These are phyloP conservation scores for Jackrogersella minutella DNA, from an alignment of 495 filamentous ascomycete species.

Conservation along the genomic window DNA sequence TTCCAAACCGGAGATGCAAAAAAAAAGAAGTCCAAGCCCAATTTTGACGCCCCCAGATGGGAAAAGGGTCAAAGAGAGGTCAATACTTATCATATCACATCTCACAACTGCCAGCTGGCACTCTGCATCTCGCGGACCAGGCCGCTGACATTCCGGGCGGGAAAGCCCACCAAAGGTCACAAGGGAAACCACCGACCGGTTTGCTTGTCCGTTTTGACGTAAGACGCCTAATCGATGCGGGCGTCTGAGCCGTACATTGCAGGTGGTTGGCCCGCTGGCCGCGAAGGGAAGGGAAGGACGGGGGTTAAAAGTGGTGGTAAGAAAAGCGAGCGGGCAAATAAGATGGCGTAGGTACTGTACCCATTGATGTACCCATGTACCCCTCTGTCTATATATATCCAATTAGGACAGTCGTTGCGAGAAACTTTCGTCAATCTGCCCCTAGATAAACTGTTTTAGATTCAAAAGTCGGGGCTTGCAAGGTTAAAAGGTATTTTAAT, in stretches of 20 bases:
- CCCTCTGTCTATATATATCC: no score
- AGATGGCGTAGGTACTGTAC: neutral
- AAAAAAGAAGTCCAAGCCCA: no score
- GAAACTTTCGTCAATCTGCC: no score
- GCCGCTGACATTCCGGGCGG: slow-evolving; percentile 37
- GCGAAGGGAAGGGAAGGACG: neutral
- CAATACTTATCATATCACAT: slow-evolving; percentile 32
- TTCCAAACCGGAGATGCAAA: neutral
- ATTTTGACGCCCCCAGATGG: no score
- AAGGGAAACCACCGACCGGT: slow-evolving; percentile 18
- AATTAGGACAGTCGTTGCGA: no score
- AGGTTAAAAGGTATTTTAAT: no score
- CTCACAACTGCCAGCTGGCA: slow-evolving; percentile 37
- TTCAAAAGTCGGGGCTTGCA: neutral
- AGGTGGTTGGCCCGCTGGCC: slow-evolving; percentile 14
- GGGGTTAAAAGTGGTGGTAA: neutral
- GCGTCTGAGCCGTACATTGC: slow-evolving; percentile 3
- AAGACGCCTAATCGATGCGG: slow-evolving; percentile 38
- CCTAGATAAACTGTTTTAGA: no score
- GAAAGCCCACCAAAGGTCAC: slow-evolving; percentile 25
- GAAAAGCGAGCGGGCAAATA: neutral
- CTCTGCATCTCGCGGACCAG: slow-evolving; percentile 38
- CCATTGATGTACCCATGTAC: no score
- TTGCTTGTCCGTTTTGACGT: slow-evolving; percentile 35
- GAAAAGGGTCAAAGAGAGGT: no score